These are phyloP conservation scores for Fusarium heterosporum DNA, from an alignment of 2,329 filamentous ascomycete genomes.

Conservation along the genomic window DNA sequence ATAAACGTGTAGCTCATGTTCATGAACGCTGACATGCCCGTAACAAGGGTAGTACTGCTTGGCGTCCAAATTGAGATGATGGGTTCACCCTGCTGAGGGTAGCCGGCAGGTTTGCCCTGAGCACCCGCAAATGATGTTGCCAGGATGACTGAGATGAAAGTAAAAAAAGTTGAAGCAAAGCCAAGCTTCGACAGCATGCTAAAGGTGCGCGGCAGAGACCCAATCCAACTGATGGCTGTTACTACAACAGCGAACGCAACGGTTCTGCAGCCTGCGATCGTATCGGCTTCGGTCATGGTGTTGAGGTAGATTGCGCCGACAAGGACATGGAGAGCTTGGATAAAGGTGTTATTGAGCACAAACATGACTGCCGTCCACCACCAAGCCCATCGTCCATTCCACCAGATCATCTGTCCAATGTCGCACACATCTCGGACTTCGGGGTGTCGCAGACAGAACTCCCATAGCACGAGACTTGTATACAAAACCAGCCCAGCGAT, in stretches of 20 bases:
- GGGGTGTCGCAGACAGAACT: constrained; percentile 89
- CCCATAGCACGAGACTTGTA: constrained; percentile 73
- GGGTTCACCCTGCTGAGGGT: constrained; percentile 69
- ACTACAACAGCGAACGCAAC: constrained; percentile 82
- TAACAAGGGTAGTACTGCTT: constrained; percentile 79
- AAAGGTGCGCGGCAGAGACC: constrained; percentile 88
- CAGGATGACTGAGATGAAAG: constrained; percentile 88
- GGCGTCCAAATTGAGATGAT: constrained; percentile 75
- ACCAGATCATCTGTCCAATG: constrained; percentile 92
- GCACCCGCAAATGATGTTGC: constrained; percentile 84
- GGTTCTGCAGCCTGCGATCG: constrained; percentile 74
- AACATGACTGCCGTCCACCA: constrained; percentile 84
- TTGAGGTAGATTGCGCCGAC: constrained; percentile 89
- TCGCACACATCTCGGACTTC: constrained; percentile 93
- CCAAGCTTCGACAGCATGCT: constrained; percentile 81
- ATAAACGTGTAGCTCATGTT: constrained; percentile 98
- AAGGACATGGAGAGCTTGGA: constrained; percentile 83
- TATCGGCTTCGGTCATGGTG: constrained; percentile 79
- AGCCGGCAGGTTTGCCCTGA: constrained; percentile 77
- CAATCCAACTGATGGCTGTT: constrained; percentile 78
- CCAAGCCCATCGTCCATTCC: constrained; percentile 79
- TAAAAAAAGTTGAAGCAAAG: constrained; percentile 83
- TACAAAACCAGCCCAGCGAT: constrained; percentile 84
- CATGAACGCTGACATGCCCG: constrained; percentile 86
- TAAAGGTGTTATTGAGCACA: constrained; percentile 91